Percentiles rank a stretch among this genome's conserved stretches.
These are phyloP conservation scores for Parafenestella ontariensis DNA, from an alignment of 2,329 filamentous ascomycete species.

Conservation along the genomic window DNA sequence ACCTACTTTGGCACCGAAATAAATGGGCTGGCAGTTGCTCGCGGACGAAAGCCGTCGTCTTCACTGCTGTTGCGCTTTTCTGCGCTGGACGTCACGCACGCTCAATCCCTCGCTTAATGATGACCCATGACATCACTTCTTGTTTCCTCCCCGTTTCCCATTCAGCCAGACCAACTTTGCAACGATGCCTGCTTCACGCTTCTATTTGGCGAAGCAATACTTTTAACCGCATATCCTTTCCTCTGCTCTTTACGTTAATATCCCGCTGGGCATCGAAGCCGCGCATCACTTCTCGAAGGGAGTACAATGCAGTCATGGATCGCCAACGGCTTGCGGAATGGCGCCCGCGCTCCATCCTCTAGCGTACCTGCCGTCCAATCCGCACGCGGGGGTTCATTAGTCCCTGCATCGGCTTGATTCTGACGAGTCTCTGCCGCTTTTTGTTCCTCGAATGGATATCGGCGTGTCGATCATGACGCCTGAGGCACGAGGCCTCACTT, in stretches of 20 bases:
- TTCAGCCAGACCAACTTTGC: constrained; percentile 14
- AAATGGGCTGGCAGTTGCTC: background rate
- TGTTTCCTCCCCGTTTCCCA: constrained; percentile 1
- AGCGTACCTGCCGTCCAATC: constrained; percentile 25
- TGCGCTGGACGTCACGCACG: constrained; percentile 1
- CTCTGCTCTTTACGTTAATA: constrained; percentile 14
- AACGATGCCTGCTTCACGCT: constrained; percentile 23
- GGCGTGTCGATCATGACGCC: constrained; percentile 41
- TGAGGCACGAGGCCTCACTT: constrained; percentile 25
- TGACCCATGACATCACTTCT: constrained; percentile 34
- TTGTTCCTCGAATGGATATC: constrained; percentile 17
- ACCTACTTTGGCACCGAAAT: background rate
- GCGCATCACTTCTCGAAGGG: constrained; percentile 22
- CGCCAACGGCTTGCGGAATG: constrained; percentile 26
- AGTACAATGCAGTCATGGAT: constrained; percentile 28
- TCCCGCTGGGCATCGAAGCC: constrained; percentile 15
- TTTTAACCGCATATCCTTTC: constrained; percentile 18
- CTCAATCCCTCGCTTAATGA: constrained; percentile 21
- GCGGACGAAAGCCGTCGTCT: constrained; percentile 1
- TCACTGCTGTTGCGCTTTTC: constrained; percentile 2
- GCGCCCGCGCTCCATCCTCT: constrained; percentile 19
- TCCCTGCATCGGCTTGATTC: constrained; percentile 36
- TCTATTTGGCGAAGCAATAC: constrained; percentile 20
- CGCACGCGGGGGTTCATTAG: constrained; percentile 23
- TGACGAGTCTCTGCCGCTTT: constrained; percentile 30